These are phyloP conservation scores for Lithohypha guttulata DNA, from an alignment of 2,329 filamentous ascomycete genomes.

Conservation along the genomic window DNA sequence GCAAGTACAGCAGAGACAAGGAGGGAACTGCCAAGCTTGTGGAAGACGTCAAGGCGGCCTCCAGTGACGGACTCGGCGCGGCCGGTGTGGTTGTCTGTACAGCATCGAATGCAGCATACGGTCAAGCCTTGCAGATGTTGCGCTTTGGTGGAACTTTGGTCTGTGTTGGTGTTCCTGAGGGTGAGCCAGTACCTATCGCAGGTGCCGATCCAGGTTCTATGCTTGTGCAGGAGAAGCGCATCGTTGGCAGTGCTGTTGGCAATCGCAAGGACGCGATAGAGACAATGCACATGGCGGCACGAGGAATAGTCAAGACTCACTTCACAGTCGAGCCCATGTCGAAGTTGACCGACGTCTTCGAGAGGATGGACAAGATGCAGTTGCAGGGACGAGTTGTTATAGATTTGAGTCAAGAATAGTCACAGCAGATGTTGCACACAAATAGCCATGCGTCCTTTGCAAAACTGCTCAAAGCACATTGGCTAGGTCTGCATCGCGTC, in stretches of 20 bases:
- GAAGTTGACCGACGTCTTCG: constrained; percentile 35
- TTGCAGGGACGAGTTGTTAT: constrained; percentile 40
- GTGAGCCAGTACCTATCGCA: constrained; percentile 34
- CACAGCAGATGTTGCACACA: background rate
- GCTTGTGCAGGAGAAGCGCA: constrained; percentile 34
- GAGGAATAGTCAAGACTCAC: constrained; percentile 38
- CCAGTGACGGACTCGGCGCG: constrained; percentile 46
- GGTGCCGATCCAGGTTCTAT: constrained; percentile 34
- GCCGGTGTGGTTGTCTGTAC: constrained; percentile 51
- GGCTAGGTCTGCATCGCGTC: too few relatives aligned
- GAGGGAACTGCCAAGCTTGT: constrained; percentile 38
- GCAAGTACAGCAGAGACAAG: constrained; percentile 37
- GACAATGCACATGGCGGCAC: constrained; percentile 37
- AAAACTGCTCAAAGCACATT: too few relatives aligned
- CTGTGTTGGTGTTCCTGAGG: constrained; percentile 43
- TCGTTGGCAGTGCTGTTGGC: constrained; percentile 42
- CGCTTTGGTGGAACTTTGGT: constrained; percentile 42
- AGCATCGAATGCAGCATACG: constrained; percentile 40
- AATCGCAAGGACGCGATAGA: constrained; percentile 42
- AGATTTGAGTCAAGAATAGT: constrained; percentile 27
- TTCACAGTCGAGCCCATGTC: constrained; percentile 39
- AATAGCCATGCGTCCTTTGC: too few relatives aligned
- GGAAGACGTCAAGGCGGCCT: constrained; percentile 46
- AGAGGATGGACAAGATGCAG: constrained; percentile 35
- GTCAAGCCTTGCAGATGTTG: constrained; percentile 38